A percentile compares a stretch with the other conserved stretches of the same genome.
Evolutionary conservation across 2,329 filamentous ascomycete genomes (phyloP).

Genomic region (Dissoconium aciculare): DNA sequence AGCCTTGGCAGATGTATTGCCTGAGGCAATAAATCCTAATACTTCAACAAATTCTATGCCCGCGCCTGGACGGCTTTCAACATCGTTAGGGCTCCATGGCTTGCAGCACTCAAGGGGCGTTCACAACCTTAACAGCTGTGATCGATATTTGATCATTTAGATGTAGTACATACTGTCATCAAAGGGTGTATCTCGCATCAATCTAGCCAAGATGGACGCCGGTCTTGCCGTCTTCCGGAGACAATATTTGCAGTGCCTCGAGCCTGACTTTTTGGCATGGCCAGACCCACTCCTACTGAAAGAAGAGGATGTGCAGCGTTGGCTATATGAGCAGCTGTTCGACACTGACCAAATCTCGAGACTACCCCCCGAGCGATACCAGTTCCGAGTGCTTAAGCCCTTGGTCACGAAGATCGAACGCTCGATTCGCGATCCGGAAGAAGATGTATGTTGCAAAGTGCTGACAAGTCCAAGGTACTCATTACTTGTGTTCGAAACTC

Average conservation of each 20-base stretch:
- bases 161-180: too few relatives aligned
- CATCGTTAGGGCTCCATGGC: too few relatives aligned
- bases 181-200: too few relatives aligned
- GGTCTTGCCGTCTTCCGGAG: conserved; percentile 40
- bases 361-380: conserved; percentile 54
- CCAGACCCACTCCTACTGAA: conserved; percentile 46
- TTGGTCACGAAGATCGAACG: conserved; percentile 56
- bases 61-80: too few relatives aligned
- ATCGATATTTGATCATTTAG: too few relatives aligned
- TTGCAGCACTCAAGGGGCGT: too few relatives aligned
- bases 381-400: conserved; percentile 56
- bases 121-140: too few relatives aligned
- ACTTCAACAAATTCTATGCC: not conserved
- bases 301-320: conserved; percentile 46
- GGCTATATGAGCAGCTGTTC: conserved; percentile 54
- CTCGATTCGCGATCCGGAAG: conserved; percentile 65
- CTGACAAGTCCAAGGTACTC: too few relatives aligned
- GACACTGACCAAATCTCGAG: conserved; percentile 39
- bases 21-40: conserved; percentile 1
- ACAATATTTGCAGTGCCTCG: conserved; percentile 66
- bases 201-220: conserved; percentile 23
- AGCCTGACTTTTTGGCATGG: conserved; percentile 45
- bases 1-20: conserved; percentile 3
- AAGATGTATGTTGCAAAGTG: conserved; percentile 64
- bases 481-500: too few relatives aligned